phyloP scores from a whole-genome alignment of 768 basidiomycete genomes.

The Sarcomyxa edulis region DNA sequence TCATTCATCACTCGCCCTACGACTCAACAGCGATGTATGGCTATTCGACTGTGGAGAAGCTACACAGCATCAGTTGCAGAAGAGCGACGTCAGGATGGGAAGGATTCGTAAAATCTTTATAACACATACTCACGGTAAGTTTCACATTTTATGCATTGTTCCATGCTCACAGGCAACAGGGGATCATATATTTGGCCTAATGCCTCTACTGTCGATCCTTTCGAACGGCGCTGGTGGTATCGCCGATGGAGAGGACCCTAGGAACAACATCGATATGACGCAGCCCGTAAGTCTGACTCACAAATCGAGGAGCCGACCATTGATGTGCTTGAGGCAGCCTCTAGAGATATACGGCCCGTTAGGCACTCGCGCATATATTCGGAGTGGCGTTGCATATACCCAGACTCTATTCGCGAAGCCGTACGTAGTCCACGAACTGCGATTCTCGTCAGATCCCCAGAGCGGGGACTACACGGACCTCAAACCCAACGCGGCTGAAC shows the following conservation, averaged over 20 bases:
- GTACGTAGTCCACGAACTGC: conserved; percentile 83
- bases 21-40: conserved; percentile 70
- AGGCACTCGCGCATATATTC: conserved; percentile 78
- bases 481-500: conserved; percentile 48
- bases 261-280: conserved; percentile 31
- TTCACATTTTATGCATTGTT: conserved; percentile 4
- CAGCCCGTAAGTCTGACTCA: conserved; percentile 25
- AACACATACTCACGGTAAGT: conserved; percentile 81
- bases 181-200: conserved; percentile 76
- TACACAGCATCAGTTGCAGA: conserved; percentile 74
- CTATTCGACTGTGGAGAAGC: conserved; percentile 85
- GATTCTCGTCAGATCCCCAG: conserved; percentile 53
- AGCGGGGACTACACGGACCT: conserved; percentile 44
- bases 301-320: not conserved
- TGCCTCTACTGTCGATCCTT: conserved; percentile 62
- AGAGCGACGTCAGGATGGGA: conserved; percentile 71
- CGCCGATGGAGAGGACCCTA: conserved; percentile 58
- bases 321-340: conserved; percentile 32
- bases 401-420: conserved; percentile 59
- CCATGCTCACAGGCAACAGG: too few species aligned
- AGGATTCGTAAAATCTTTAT: conserved; percentile 80
- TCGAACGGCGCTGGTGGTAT: conserved; percentile 73
- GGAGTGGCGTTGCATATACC: conserved; percentile 61
- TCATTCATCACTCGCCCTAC: conserved; percentile 68
- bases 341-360: conserved; percentile 84